Evolutionary conservation across 805 yeast species (phyloP), one percentile per base, ranked within the genome.

Genomic region (Blastobotrys chiropterorum): DNA sequence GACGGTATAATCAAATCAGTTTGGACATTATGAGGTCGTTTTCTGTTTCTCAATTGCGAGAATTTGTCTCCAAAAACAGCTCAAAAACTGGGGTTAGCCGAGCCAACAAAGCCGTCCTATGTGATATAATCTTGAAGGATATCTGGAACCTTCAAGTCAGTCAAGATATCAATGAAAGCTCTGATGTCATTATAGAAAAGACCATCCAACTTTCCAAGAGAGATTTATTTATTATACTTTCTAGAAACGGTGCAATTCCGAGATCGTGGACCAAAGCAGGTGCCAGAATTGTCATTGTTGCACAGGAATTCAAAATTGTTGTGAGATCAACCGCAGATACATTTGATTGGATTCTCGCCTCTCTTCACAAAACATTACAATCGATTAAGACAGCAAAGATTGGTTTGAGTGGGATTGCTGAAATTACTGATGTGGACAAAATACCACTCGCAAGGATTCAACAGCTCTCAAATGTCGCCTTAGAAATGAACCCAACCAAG

Each of bases 241-340:
- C 72, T 45, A 65, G 68, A 22, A 65, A 71, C 45, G 80, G 78
- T 7, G 53, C 59, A 17, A 56, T 74, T 14, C 61, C 76, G 5
- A 67, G 73, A 42, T 67, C 70, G 48, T 64, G 78, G 60, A 65
- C 73, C 17, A 61, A 72, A 47, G 65, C 70, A 1, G 81, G 80
- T 1, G 71, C 73, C 2, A 59, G 64, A 46, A 64, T 77, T 38
- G 56, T 65, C 3, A 67, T 76, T 38, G 67, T 66, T 40, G 60
- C 72, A 1, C 63, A 61, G 3, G 63, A 61, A 15, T 57, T 55
- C 26, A 67, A 63, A 34, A 65, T 78, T 16, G 55, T 65, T 7
- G 65, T 78, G 14, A 54, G 64, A n/a, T 76, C 79, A 5, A 71
- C 78, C 0, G 66, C 62, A 3, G 56, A 62, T 17, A 78, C 77